Evolutionary conservation across 805 yeast genomes (phyloP).

Genomic region (Kockiozyma suomiensis): DNA sequence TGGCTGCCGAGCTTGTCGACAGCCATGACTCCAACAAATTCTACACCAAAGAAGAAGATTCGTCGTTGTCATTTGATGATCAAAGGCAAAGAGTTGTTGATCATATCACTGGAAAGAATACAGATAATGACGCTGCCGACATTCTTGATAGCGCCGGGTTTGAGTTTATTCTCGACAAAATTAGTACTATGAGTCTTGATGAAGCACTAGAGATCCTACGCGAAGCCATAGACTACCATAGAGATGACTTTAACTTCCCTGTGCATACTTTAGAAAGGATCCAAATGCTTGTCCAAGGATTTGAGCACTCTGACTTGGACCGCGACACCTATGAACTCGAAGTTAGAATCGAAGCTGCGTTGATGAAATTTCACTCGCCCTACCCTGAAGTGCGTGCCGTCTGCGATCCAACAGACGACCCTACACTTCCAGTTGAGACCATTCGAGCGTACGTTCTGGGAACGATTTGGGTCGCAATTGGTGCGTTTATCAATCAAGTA

Average conservation of each 20-base stretch:
- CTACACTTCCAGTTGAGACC: slow-evolving; percentile 11
- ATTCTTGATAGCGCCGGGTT: not conserved
- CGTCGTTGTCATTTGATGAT: not conserved
- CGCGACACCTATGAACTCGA: slow-evolving; percentile 13
- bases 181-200: slow-evolving; percentile 28
- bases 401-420: slow-evolving; percentile 64
- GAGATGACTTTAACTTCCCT: slow-evolving; percentile 24
- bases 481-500: slow-evolving; percentile 61
- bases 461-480: slow-evolving; percentile 55
- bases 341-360: slow-evolving; percentile 15
- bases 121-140: not conserved
- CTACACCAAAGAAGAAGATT: not conserved
- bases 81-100: not conserved
- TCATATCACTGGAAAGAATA: not conserved
- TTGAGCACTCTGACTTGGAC: not conserved
- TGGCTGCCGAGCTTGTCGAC: not conserved
- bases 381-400: slow-evolving; percentile 69
- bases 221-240: slow-evolving; percentile 1
- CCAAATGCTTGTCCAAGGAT: not conserved
- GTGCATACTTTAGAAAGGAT: not conserved
- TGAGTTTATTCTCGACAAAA: not conserved
- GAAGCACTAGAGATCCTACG: slow-evolving; percentile 44
- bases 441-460: slow-evolving; percentile 47
- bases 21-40: not conserved
- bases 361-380: slow-evolving; percentile 43